A percentile compares a stretch with the other conserved stretches of the same genome.
Conservation (phyloP, 2,329 filamentous ascomycete species). For the Alternaria brassicicola region DNA sequence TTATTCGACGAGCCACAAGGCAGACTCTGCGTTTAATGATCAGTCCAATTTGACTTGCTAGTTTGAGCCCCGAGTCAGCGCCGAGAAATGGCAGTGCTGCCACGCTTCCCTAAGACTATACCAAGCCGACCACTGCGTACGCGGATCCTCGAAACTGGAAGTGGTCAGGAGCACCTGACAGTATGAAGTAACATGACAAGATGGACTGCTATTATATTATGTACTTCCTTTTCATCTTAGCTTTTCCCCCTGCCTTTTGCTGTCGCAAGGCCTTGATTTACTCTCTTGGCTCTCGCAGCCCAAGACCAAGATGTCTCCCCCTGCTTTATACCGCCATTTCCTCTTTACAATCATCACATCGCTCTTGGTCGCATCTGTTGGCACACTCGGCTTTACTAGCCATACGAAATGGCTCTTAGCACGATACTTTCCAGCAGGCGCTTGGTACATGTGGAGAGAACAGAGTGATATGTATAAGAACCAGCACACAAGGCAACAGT, state of each 20-base stretch:
- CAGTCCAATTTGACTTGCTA: neutral
- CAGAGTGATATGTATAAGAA: neutral
- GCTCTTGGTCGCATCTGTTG: neutral
- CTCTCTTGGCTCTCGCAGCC: neutral
- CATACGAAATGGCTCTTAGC: neutral
- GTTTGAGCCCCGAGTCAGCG: neutral
- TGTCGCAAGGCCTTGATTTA: neutral
- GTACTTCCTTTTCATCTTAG: neutral
- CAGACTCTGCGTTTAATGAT: neutral
- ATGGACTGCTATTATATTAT: too few species aligned
- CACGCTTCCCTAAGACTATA: neutral
- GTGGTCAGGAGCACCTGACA: neutral
- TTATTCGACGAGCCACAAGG: neutral
- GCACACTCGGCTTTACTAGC: neutral
- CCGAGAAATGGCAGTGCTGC: neutral
- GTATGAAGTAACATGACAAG: neutral
- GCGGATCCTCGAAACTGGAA: neutral
- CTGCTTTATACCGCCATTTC: neutral
- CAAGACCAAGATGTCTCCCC: neutral
- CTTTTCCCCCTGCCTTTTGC: neutral
- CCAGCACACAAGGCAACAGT: neutral
- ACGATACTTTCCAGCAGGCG: neutral
- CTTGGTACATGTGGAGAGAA: constrained; percentile 4
- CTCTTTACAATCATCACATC: neutral
- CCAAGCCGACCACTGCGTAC: neutral